Evolutionary conservation across 1,284 basidiomycete genomes (phyloP), one percentile per base, ranked within the genome.

Genomic region (Malassezia pachydermatis): DNA sequence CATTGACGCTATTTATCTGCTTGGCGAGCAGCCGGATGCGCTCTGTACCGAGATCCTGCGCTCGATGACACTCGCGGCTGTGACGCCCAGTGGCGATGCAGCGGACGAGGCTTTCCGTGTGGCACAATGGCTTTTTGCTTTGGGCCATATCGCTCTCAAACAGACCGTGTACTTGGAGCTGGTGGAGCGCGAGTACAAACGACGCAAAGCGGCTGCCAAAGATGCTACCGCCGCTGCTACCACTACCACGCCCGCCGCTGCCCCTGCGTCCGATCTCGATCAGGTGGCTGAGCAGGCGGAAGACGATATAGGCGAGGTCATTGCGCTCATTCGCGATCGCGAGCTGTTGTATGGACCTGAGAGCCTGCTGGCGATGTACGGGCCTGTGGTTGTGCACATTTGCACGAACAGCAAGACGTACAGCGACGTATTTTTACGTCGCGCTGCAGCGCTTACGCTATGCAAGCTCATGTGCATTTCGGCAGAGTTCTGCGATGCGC

Each of bases 401-500:
- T 89, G 86, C 65, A 58, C 60, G 37, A 85, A 84, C 1, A 84
- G 82, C 19, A 62, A 59, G 46, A 55, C 55, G 48, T 68, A 68
- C 32, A 13, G 45, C 7, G 48, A 92, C 69, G 80, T 80, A 17
- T 84, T 81, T 0, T 77, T 98, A 17, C 83, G 87, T 2, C 84
- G 86, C 14, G 84, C 88, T 0, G 88, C 90, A 0, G 86, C 84
- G 0, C 76, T 98, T 11, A 80, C 89, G 0, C 81, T 98, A 57
- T 87, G 86, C 76, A 98, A 96, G 75, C 85, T 98, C 75, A 86
- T 98, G 72, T 98, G 92, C 70, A 84, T 98, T 55, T 89, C 86
- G 62, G 83, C 86, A 0, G 79, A 84, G 58, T 98, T 92, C 75
- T 98, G 94, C 74, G 90, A 96, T 64, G 76, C 81, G 41, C 81